Base-by-base conservation (phyloP, 179 eudicot genomes). In the Beta macrorhiza region DNA sequence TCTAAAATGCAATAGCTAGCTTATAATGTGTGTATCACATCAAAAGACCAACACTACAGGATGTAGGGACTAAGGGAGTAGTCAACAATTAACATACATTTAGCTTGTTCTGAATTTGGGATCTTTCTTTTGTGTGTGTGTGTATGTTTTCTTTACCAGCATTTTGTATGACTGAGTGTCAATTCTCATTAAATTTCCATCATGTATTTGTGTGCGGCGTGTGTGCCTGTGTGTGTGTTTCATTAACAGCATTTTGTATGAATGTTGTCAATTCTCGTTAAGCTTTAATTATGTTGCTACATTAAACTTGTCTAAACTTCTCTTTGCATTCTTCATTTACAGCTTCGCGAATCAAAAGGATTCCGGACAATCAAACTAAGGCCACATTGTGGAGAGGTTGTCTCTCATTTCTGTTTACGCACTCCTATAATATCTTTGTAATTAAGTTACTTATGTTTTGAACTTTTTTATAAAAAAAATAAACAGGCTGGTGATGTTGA, bases 341-440 rank as follows among this genome's bases (percentile, higher is more conserved):
- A 92, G 97, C 94, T 92, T 78, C 97, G 97, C 73, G 97, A 92
- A 82, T 85, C 89, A 5, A 92, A 92, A 87, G 97, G 97, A 81
- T 72, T 90, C 79, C 86, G 86, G 19, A 85, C 93, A 47, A 91
- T 92, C 83, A 91, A 90, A 84, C 88, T 92, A 58, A 89, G 97
- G 75, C 97, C 97, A 37, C 97, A 92, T 78, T 91, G 94, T 83
- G 97, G 97, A 83, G 97, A 92, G 94, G 97, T 92, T 58, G 81
- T 61, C 78, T 16, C 59, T 70, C 75, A 20, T 59, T 51, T 58
- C 22, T 84, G 3, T 74, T 58, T 17, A 55, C 8, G n/a, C 7
- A 16, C 14, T 56, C 56, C 19, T 67, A 5, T 49, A 56, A 22
- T 67, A 37, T n/a, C 64, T 29, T 25, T 53, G 15, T 25, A 7